phyloP scores from a whole-genome alignment of 75 land plant genomes.

The Isoetes taiwanensis region DNA sequence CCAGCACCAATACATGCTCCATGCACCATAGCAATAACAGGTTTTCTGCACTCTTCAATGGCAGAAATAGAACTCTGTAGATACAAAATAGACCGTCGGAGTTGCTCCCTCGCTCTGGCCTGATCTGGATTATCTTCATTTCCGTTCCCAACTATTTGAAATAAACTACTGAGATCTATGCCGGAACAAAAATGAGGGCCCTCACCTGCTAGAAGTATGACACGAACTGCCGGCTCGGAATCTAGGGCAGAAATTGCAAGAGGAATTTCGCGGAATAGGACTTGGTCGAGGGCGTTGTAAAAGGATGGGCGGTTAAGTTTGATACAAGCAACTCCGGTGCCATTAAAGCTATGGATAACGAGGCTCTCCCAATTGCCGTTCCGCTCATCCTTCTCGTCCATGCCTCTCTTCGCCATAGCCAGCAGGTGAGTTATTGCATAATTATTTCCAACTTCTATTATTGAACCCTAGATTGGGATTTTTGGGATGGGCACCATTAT shows the following conservation, averaged over 20 bases:
- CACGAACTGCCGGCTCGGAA: slow-evolving; percentile 42
- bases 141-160: too few relatives aligned
- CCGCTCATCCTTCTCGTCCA: too few relatives aligned
- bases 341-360: slow-evolving; percentile 10
- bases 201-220: slow-evolving; percentile 46
- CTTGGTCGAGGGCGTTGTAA: slow-evolving; percentile 55
- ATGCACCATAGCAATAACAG: slow-evolving; percentile 70
- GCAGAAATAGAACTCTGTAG: slow-evolving; percentile 66
- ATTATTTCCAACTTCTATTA: too few relatives aligned
- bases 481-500: too few relatives aligned
- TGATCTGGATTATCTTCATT: neutral
- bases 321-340: slow-evolving; percentile 39
- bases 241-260: slow-evolving; percentile 52
- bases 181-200: slow-evolving; percentile 83
- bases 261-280: slow-evolving; percentile 62
- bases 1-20: slow-evolving; percentile 91
- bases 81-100: slow-evolving; percentile 35
- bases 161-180: slow-evolving; percentile 85
- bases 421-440: too few relatives aligned
- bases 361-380: slow-evolving; percentile 20
- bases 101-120: slow-evolving; percentile 20
- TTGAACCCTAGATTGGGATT: too few relatives aligned
- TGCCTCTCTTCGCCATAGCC: too few relatives aligned
- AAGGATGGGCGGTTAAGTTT: slow-evolving; percentile 51
- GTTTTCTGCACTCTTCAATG: slow-evolving; percentile 74